These are phyloP conservation scores for Remersonia thermophila DNA, from an alignment of 2,329 filamentous ascomycete species.

Conservation along the genomic window DNA sequence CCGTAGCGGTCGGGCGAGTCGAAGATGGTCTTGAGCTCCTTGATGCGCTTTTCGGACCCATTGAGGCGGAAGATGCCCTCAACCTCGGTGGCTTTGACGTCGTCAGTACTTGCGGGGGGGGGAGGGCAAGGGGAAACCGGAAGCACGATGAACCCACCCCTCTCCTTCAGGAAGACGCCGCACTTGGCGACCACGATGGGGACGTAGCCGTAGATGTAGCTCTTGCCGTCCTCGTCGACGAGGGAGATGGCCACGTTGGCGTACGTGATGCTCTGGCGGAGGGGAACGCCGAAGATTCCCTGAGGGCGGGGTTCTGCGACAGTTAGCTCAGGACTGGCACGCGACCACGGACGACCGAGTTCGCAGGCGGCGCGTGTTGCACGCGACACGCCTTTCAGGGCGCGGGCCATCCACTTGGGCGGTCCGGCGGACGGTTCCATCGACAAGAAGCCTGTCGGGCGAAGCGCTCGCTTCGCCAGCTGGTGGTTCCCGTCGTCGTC, in stretches of 20 bases:
- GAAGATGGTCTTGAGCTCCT: slow-evolving; percentile 83
- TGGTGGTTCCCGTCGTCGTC: no score
- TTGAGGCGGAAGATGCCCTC: slow-evolving; percentile 95
- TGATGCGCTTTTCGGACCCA: slow-evolving; percentile 95
- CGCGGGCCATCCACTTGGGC: slow-evolving; percentile 11
- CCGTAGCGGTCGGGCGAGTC: slow-evolving; percentile 92
- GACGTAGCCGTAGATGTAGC: slow-evolving; percentile 97
- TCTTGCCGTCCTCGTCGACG: slow-evolving; percentile 81
- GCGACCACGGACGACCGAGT: slow-evolving; percentile 4
- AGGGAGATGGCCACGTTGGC: slow-evolving; percentile 97
- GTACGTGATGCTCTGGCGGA: slow-evolving; percentile 90
- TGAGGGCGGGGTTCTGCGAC: slow-evolving; percentile 38
- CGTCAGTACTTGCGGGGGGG: slow-evolving; percentile 14
- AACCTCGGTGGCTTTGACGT: slow-evolving; percentile 66
- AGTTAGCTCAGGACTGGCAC: slow-evolving; percentile 13
- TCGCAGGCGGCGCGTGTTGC: slow-evolving; percentile 6
- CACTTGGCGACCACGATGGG: slow-evolving; percentile 98
- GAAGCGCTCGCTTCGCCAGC: slow-evolving; percentile 9
- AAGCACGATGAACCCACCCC: slow-evolving; percentile 50
- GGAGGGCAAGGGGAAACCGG: not conserved
- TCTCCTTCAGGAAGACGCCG: slow-evolving; percentile 93
- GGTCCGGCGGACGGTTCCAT: slow-evolving; percentile 6
- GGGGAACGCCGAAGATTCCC: slow-evolving; percentile 88
- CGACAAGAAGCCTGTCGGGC: slow-evolving; percentile 17
- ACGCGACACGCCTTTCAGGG: slow-evolving; percentile 12